Conservation (phyloP, 78 protist genomes). For the Dictyostelium intermedium region DNA sequence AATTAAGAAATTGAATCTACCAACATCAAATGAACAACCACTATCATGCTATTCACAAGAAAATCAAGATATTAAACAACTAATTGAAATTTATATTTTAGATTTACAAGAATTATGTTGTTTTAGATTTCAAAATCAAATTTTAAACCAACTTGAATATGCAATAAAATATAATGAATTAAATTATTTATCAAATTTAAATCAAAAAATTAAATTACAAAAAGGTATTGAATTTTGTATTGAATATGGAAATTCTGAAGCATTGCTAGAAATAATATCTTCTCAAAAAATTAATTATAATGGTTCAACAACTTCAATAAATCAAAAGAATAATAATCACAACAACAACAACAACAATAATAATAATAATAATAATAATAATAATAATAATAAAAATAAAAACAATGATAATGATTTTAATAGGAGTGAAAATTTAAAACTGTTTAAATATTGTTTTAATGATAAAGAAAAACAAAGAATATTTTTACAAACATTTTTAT, state of each 20-base stretch:
- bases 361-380: not conserved
- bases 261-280: not conserved
- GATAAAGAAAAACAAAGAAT: not conserved
- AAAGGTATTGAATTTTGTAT: not conserved
- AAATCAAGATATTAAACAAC: not conserved
- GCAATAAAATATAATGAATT: not conserved
- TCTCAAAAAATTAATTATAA: not conserved
- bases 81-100: not conserved
- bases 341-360: not conserved
- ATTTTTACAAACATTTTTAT: slow-evolving; percentile 1
- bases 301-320: not conserved
- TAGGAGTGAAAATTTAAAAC: not conserved
- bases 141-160: not conserved
- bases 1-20: not conserved
- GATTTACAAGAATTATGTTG: not conserved
- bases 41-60: not conserved
- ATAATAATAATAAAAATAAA: not conserved
- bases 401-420: not conserved
- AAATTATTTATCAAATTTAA: not conserved
- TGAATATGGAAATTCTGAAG: not conserved
- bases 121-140: not conserved
- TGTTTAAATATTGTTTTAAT: not conserved
- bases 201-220: slow-evolving; percentile 1
- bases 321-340: not conserved
- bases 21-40: not conserved